phyloP scores from a whole-genome alignment of 768 basidiomycete species.

The Gymnopilus junonius region DNA sequence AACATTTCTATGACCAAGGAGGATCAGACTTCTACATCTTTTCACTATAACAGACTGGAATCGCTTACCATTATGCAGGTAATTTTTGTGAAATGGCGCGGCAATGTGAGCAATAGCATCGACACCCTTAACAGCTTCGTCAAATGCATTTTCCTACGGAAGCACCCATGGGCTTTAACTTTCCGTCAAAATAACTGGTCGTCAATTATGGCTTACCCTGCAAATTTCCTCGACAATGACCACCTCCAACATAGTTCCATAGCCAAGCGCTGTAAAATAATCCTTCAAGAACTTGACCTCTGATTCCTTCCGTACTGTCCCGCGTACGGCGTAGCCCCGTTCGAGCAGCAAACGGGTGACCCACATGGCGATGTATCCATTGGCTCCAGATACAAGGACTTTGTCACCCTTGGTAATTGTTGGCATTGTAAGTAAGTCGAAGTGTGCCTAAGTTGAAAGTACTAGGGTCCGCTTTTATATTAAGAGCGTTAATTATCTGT shows the following conservation, averaged over 20 bases:
- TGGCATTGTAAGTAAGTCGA: slow-evolving; percentile 10
- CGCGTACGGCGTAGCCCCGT: not conserved
- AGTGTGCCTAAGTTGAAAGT: not conserved
- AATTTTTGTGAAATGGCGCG: slow-evolving; percentile 56
- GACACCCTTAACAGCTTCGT: slow-evolving; percentile 76
- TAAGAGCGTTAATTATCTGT: not conserved
- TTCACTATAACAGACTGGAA: not conserved
- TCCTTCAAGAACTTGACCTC: slow-evolving; percentile 64
- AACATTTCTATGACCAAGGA: slow-evolving; percentile 53
- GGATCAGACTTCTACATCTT: no score
- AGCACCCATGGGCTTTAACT: not conserved
- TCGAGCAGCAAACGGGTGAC: not conserved
- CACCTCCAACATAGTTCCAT: slow-evolving; percentile 63
- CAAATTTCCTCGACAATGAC: slow-evolving; percentile 73
- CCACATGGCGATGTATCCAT: not conserved
- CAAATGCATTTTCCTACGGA: slow-evolving; percentile 65
- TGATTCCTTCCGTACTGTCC: slow-evolving; percentile 40
- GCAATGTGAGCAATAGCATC: slow-evolving; percentile 75
- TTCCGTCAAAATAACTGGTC: not conserved
- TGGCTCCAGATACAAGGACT: not conserved
- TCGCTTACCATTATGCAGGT: not conserved
- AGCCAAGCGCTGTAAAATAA: slow-evolving; percentile 50
- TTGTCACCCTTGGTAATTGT: slow-evolving; percentile 17
- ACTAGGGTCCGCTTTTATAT: not conserved
- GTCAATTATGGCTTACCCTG: slow-evolving; percentile 25